Evolutionary conservation across 2,329 filamentous ascomycete genomes (phyloP).

Genomic region (Pestalotiopsis sp.): DNA sequence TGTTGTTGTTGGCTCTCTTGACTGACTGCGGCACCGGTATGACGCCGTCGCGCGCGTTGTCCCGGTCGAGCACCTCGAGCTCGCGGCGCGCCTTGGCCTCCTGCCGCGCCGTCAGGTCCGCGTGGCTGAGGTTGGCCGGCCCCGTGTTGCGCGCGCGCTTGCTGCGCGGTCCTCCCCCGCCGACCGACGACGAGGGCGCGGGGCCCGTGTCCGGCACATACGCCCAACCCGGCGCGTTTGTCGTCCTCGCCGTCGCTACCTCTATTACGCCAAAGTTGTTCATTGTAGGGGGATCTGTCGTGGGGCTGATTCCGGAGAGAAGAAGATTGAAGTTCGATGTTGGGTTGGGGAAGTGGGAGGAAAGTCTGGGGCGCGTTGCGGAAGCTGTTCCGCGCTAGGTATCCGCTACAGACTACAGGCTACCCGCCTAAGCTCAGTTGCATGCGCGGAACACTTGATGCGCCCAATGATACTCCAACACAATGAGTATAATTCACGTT

Average conservation of each 20-base stretch:
- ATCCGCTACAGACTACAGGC: not conserved
- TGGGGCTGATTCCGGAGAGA: not conserved
- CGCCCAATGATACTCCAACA: too few relatives aligned
- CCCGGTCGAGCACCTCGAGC: slow-evolving; percentile 79
- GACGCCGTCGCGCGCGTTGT: slow-evolving; percentile 73
- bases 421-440: not conserved
- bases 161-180: slow-evolving; percentile 47
- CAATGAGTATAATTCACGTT: too few relatives aligned
- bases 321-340: not conserved
- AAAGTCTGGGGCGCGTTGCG: not conserved
- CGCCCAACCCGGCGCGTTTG: slow-evolving; percentile 83
- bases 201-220: slow-evolving; percentile 78
- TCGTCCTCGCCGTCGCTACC: slow-evolving; percentile 70
- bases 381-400: not conserved
- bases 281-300: slow-evolving; percentile 39
- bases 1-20: slow-evolving; percentile 43
- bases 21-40: slow-evolving; percentile 68
- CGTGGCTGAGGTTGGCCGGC: slow-evolving; percentile 45
- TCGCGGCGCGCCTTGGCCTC: slow-evolving; percentile 81
- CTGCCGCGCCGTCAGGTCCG: slow-evolving; percentile 78
- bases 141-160: slow-evolving; percentile 69
- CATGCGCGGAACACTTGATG: too few relatives aligned
- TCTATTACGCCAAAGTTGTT: slow-evolving; percentile 81
- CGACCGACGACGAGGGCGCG: slow-evolving; percentile 37
- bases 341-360: not conserved